Evolutionary conservation across 805 yeast genomes (phyloP).

Genomic region (Citeromyces nyonsensis): DNA sequence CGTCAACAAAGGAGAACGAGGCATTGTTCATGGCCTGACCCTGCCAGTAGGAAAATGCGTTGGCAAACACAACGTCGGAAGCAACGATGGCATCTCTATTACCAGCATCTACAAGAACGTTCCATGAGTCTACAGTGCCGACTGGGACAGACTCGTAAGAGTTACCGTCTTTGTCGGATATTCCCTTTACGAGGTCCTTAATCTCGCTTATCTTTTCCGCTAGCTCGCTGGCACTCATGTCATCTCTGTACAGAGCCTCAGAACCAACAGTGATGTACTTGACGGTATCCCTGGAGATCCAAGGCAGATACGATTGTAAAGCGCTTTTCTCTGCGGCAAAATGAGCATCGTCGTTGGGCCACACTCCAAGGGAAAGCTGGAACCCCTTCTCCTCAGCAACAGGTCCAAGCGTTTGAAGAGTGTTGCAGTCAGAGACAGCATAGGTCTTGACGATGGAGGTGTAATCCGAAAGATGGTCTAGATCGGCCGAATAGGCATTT

Average conservation of each 20-base stretch:
- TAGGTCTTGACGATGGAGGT: conserved; percentile 66
- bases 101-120: conserved; percentile 70
- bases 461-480: conserved; percentile 40
- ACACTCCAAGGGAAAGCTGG: conserved; percentile 68
- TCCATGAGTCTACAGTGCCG: conserved; percentile 96
- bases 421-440: conserved; percentile 90
- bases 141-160: conserved; percentile 60
- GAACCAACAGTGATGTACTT: conserved; percentile 83
- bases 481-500: conserved; percentile 54
- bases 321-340: conserved; percentile 64
- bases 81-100: conserved; percentile 59
- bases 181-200: conserved; percentile 39
- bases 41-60: conserved; percentile 98
- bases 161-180: conserved; percentile 70
- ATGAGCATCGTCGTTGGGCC: conserved; percentile 86
- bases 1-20: conserved; percentile 86
- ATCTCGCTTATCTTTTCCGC: conserved; percentile 52
- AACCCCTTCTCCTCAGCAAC: conserved; percentile 72
- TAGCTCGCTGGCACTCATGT: conserved; percentile 59
- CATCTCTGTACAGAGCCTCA: conserved; percentile 88
- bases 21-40: conserved; percentile 79
- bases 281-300: conserved; percentile 49
- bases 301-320: conserved; percentile 55
- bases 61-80: conserved; percentile 78
- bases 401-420: conserved; percentile 72